Evolutionary conservation across 108 stramenopile species (phyloP), one percentile per base, ranked within the genome.

Genomic region (Skeletonema grethae): DNA sequence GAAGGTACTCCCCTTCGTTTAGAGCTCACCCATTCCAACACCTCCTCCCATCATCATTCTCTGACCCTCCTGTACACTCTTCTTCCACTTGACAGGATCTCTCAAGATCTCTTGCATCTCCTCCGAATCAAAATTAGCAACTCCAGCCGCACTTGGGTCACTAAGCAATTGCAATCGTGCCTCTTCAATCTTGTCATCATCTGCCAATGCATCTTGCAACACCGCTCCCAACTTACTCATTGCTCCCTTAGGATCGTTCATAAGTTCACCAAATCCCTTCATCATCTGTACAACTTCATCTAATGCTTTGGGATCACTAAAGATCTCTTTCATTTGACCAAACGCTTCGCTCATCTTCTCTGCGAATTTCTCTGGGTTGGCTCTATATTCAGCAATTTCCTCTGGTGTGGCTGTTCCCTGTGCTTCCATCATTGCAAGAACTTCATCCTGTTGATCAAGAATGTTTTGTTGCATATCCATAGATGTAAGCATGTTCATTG

Each of bases 131-230:
- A 88, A 88, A 62, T 85, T 65, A 1, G 77, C 84, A 80, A 87
- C 87, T 31, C 80, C 79, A 2, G 70, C 79, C 0, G 82, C 61
- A 10, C 75, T 81, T 7, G 89, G 87, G 36, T 81, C 76, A 36
- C 67, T 68, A 36, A 95, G 66, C 7, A 95, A 64, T 66, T 85
- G 76, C 79, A 84, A 65, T 50, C 94, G 65, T 13, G 90, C 88
- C 73, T 88, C 89, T 76, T 95, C 94, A 65, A 95, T 91, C 58
- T 93, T 88, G 34, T 84, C 84, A 73, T 91, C 94, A 65, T 76
- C 67, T 28, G 65, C 69, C 60, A 87, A 67, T 18, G 64, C 82
- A 58, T 53, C 76, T 56, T 76, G 82, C 75, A 84, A 76, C 32
- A 72, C 61, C 29, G 67, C 65, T 4, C 75, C 77, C 46, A 84